Evolutionary conservation across 805 yeast species (phyloP).

Genomic region (Dipodascopsis tothii): DNA sequence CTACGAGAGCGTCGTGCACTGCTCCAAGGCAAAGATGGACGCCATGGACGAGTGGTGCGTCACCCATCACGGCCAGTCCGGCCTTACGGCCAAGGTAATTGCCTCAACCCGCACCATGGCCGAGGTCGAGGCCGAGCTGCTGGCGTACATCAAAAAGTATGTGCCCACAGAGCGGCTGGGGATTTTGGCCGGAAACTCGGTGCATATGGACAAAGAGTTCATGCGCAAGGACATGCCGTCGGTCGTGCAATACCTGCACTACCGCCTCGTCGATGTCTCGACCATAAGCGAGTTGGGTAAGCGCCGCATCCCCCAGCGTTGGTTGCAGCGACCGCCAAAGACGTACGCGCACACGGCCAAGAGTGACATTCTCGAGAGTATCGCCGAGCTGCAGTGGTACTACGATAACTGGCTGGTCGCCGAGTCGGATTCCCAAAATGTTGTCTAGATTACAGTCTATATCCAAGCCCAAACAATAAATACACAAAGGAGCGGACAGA

Average conservation of each 20-base stretch:
- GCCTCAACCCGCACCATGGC: slow-evolving; percentile 45
- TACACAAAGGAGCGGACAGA: no score
- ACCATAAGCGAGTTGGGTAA: slow-evolving; percentile 69
- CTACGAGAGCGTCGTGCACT: slow-evolving; percentile 74
- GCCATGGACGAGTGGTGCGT: slow-evolving; percentile 85
- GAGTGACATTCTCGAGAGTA: slow-evolving; percentile 82
- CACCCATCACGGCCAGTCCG: slow-evolving; percentile 65
- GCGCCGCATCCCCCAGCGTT: slow-evolving; percentile 65
- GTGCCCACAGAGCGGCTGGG: slow-evolving; percentile 52
- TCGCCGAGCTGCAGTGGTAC: slow-evolving; percentile 73
- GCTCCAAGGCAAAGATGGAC: slow-evolving; percentile 53
- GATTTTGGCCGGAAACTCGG: slow-evolving; percentile 81
- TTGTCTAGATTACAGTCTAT: no score
- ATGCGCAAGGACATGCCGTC: slow-evolving; percentile 77
- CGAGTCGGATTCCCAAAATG: background rate
- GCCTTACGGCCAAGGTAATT: slow-evolving; percentile 66
- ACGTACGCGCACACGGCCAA: slow-evolving; percentile 74
- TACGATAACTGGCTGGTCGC: slow-evolving; percentile 48
- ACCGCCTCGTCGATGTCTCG: slow-evolving; percentile 87
- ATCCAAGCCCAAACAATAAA: no score
- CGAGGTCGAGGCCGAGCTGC: slow-evolving; percentile 59
- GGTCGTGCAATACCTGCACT: slow-evolving; percentile 50
- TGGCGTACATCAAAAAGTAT: slow-evolving; percentile 50
- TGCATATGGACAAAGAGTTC: slow-evolving; percentile 85
- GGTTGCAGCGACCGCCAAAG: slow-evolving; percentile 55